Conservation (phyloP, 2,329 filamentous ascomycete genomes). For the Didymellaceae sp. region DNA sequence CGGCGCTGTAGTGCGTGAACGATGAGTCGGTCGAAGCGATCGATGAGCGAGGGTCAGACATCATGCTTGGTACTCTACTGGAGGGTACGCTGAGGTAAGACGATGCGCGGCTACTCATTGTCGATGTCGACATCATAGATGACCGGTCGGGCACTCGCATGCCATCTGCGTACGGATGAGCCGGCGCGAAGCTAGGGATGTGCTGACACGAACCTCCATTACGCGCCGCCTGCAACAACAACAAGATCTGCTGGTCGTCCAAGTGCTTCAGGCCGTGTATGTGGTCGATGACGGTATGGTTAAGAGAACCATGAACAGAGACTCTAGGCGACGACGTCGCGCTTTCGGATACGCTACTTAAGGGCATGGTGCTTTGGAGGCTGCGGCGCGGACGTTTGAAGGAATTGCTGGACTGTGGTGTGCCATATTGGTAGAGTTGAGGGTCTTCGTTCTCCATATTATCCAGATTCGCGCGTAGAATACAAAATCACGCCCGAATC, state of each 20-base stretch:
- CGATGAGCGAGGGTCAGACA: constrained; percentile 47
- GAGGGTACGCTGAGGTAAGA: constrained; percentile 48
- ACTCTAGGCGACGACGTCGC: constrained; percentile 45
- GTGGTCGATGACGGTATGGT: constrained; percentile 48
- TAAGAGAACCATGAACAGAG: constrained; percentile 42
- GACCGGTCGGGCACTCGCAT: constrained; percentile 47
- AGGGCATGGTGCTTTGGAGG: constrained; percentile 45
- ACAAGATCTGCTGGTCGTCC: constrained; percentile 48
- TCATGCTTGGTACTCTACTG: constrained; percentile 47
- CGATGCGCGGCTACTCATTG: constrained; percentile 45
- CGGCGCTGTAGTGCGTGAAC: constrained; percentile 47
- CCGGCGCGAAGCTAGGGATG: constrained; percentile 18
- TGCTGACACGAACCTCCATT: constrained; percentile 43
- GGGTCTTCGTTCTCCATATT: constrained; percentile 49
- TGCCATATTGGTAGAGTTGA: constrained; percentile 46
- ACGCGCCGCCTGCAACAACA: constrained; percentile 47
- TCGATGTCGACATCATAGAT: constrained; percentile 42
- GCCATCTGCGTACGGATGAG: constrained; percentile 41
- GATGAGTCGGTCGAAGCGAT: constrained; percentile 49
- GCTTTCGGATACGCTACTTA: constrained; percentile 47
- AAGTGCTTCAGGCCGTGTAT: constrained; percentile 50
- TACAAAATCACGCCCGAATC: constrained; percentile 47
- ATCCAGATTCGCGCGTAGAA: constrained; percentile 36
- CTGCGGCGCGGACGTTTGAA: constrained; percentile 49
- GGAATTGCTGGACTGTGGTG: constrained; percentile 43